Base-by-base conservation (phyloP, 805 yeast genomes). In the Brettanomyces naardenensis region DNA sequence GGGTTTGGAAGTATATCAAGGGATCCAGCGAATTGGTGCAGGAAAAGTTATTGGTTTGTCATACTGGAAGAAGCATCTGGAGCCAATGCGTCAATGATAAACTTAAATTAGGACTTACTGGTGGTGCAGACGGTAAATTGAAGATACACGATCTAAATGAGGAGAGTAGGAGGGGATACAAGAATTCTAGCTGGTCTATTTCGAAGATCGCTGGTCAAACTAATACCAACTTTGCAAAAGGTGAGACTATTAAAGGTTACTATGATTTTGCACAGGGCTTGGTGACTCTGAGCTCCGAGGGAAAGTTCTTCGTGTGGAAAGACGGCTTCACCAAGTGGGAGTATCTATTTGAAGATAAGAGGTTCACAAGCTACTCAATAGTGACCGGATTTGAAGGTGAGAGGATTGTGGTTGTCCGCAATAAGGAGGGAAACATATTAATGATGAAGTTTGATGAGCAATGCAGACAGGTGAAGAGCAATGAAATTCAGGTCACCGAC, bases 81-180 rank as follows among this genome's bases (percentile, higher is more conserved):
- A 75, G 86, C 19, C 73, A 81, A 2, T 84, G 77, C 46, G 67
- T 76, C 0, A 66, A 69, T 31, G 67, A 65, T 23, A 49, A 54
- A 0, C 52, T 62, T 17, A 54, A 65, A 36, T 47, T 80, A 3
- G 78, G 81, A 6, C 88, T 78, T 2, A 84, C 95, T 10, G 92
- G 95, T 30, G 98, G 98, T 27, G 94, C 95, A 28, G 98, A 92
- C 60, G 97, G 97, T 0, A 73, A 83, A 47, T 59, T 89, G 2
- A 69, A 83, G 44, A 46, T 83, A 4, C 76, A 79, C 51, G 82
- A 81, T 47, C 54, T 81, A 19, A 48, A 47, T 20, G 61, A 57
- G 20, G 38, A 41, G 1, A 19, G 41, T 5, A 61, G 69, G 43
- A 36, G 49, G 2, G 54, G 59, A 6, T 66, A 59, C 39, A 48